phyloP scores from a whole-genome alignment of 371 early-diverging fungal species.

The Thermomucor indicae-seudaticae region DNA sequence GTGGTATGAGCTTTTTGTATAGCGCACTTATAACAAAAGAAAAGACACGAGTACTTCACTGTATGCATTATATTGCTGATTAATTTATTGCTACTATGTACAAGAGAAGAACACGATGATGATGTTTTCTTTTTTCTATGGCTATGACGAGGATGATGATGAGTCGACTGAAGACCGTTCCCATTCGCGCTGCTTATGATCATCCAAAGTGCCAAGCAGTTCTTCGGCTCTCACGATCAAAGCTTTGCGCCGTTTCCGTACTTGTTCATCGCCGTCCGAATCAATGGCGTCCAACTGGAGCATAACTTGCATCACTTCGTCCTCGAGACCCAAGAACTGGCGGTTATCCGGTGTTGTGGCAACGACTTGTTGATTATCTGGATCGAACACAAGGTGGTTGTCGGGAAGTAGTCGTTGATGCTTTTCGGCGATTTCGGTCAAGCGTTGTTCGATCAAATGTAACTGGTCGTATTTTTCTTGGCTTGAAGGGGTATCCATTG shows the following conservation, averaged over 20 bases:
- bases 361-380: background rate
- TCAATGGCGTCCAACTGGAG: constrained; percentile 34
- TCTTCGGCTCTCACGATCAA: constrained; percentile 30
- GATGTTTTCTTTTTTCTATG: too few relatives aligned
- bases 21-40: too few relatives aligned
- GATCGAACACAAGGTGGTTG: background rate
- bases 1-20: too few relatives aligned
- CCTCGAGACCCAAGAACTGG: constrained; percentile 18
- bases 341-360: constrained; percentile 16
- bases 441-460: background rate
- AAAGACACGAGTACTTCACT: too few relatives aligned
- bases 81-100: too few relatives aligned
- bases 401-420: background rate
- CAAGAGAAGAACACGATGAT: too few relatives aligned
- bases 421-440: background rate
- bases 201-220: constrained; percentile 28
- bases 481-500: background rate
- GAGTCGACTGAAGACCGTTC: constrained; percentile 24
- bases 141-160: constrained; percentile 45
- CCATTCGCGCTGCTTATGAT: constrained; percentile 44
- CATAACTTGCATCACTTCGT: constrained; percentile 20
- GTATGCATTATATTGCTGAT: too few relatives aligned
- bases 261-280: constrained; percentile 31
- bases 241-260: constrained; percentile 29
- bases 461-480: background rate